These are phyloP conservation scores for Macrocystidia cucumis DNA, from an alignment of 1,284 basidiomycete species.

Conservation along the genomic window DNA sequence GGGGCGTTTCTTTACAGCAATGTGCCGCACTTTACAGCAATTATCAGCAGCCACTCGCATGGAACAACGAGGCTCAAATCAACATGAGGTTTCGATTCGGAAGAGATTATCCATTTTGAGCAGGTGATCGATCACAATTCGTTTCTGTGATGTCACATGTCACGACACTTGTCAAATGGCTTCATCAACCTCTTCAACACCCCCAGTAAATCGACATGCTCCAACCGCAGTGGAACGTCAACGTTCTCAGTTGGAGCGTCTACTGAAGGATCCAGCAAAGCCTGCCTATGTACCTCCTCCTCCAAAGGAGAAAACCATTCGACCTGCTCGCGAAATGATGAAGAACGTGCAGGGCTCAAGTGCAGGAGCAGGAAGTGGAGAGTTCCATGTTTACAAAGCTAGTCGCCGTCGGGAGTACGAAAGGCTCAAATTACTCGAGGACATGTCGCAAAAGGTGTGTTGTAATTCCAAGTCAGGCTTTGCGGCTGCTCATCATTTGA, in stretches of 20 bases:
- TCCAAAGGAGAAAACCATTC: conserved; percentile 72
- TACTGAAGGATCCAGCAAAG: conserved; percentile 84
- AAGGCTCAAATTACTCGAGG: conserved; percentile 86
- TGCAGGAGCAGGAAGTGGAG: conserved; percentile 89
- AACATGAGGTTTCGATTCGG: not conserved
- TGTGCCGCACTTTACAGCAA: not conserved
- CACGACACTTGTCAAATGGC: too few relatives aligned
- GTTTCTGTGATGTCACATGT: conserved; percentile 1
- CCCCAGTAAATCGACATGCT: conserved; percentile 49
- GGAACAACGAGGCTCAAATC: not conserved
- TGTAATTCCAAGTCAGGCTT: conserved; percentile 1
- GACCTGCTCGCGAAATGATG: conserved; percentile 90
- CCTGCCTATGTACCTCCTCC: conserved; percentile 69
- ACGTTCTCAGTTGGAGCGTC: conserved; percentile 70
- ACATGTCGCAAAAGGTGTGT: conserved; percentile 65
- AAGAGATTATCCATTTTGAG: not conserved
- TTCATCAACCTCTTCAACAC: conserved; percentile 15
- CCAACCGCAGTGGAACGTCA: conserved; percentile 68
- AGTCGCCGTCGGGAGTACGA: conserved; percentile 92
- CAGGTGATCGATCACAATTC: not conserved
- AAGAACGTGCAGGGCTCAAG: conserved; percentile 96
- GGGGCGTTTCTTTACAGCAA: too few relatives aligned
- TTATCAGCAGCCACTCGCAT: not conserved
- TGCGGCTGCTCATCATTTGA: conserved; percentile 8
- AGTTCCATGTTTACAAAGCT: conserved; percentile 99